Evolutionary conservation across 106 monocot genomes (phyloP).

Genomic region (Allium cepa): DNA sequence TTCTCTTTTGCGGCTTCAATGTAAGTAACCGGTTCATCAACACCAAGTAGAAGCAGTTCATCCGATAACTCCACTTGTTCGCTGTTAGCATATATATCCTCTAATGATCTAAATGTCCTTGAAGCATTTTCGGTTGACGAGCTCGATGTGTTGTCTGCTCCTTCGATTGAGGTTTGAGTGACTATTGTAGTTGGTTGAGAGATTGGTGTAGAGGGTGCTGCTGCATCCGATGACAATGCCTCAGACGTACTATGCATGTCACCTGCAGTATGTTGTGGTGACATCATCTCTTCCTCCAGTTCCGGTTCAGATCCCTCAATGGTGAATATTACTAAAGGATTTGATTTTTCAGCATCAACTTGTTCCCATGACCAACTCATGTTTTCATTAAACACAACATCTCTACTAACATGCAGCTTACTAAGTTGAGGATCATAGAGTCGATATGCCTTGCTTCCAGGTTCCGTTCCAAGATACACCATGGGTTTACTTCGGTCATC

Average conservation of each 20-base stretch:
- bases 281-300: too few species aligned
- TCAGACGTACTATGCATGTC: too few species aligned
- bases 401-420: not conserved
- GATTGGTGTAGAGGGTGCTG: too few species aligned
- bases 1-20: too few species aligned
- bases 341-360: not conserved
- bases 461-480: conserved; percentile 4
- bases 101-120: not conserved
- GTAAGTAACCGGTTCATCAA: too few species aligned
- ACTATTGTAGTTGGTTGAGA: not conserved
- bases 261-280: too few species aligned
- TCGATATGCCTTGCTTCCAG: not conserved
- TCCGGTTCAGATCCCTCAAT: not conserved
- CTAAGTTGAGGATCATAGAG: too few species aligned
- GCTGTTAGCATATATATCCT: not conserved
- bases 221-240: too few species aligned
- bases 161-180: too few species aligned
- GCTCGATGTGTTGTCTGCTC: not conserved
- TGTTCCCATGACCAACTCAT: not conserved
- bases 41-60: not conserved
- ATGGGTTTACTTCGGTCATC: not conserved
- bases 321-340: not conserved
- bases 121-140: not conserved
- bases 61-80: not conserved
- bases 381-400: not conserved